Evolutionary conservation across 192 early-diverging fungal species (phyloP).

Genomic region (Coemansia sp.): DNA sequence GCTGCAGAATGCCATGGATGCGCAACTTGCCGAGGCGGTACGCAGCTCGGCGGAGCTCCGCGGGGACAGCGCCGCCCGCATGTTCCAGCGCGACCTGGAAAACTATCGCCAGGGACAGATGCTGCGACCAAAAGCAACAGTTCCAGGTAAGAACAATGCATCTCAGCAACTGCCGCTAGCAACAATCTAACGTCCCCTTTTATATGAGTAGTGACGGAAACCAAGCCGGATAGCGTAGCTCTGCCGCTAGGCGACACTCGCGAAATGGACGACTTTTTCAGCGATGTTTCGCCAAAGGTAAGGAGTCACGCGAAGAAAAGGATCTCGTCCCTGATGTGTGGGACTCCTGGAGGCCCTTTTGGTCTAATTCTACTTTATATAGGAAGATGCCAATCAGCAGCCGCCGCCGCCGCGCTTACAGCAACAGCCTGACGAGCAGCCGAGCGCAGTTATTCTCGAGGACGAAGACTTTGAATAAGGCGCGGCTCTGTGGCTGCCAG

Average conservation of each 20-base stretch:
- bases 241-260: slow-evolving; percentile 4
- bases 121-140: neutral
- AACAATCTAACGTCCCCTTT: too few species aligned
- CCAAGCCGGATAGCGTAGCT: slow-evolving; percentile 11
- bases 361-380: neutral
- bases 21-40: slow-evolving; percentile 34
- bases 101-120: slow-evolving; percentile 24
- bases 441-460: slow-evolving; percentile 4
- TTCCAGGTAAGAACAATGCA: neutral
- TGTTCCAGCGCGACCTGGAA: slow-evolving; percentile 47
- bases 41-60: slow-evolving; percentile 30
- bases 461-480: slow-evolving; percentile 7
- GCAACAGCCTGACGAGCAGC: slow-evolving; percentile 8
- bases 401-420: neutral
- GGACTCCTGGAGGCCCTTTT: neutral
- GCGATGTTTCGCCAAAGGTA: slow-evolving; percentile 2
- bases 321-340: too few species aligned
- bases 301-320: too few species aligned
- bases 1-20: slow-evolving; percentile 45
- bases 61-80: slow-evolving; percentile 31
- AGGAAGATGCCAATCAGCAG: slow-evolving; percentile 2
- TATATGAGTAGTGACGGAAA: too few species aligned
- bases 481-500: neutral
- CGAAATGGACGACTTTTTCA: slow-evolving; percentile 16
- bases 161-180: too few species aligned